Evolutionary conservation across 805 yeast species (phyloP), one percentile per base, ranked within the genome.

Genomic region (Teunomyces barrocoloradensis): DNA sequence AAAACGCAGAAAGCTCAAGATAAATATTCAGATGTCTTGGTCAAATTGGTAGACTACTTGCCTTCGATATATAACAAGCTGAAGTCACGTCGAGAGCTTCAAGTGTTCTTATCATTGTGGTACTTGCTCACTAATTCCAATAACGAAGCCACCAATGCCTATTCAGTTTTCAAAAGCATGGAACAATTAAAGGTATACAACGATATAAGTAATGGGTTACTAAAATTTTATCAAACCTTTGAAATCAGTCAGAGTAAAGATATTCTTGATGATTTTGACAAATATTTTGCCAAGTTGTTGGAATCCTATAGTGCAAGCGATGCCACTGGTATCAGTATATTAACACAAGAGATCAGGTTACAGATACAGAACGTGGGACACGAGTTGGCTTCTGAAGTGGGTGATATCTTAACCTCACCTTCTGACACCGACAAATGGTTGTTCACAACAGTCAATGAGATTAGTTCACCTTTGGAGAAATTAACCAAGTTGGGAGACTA

Each of bases 71-170:
- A 58, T 33, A 42, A 48, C n/a, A 20, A 47, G 11, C 66, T 64
- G 65, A 58, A 57, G 27, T 53, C 59, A 4, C 17, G 48, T 4
- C 28, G 43, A 3, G 49, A 57, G 7, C 57, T 59, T 39, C 47
- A 50, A 1, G 51, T 54, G 1, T 68, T 66, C 44, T 49, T 68
- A 42, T 48, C 51, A 13, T 39, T 67, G 3, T 66, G 71, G 68
- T 58, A 59, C 45, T 43, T 54, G 2, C 53, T 66, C 12, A 50
- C 64, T 15, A 45, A 33, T 12, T 33, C 52, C 40, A 43, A 51
- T 45, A 37, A 48, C 33, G 45, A 56, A 45, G 27, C 46, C 28
- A 27, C 49, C 39, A 47, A 55, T 50, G 46, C 68, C 6, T 55
- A 60, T 23, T 57, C 61, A 11, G 48, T 60, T 5, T 70, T 61